Percentiles rank a stretch among this genome's conserved stretches.
Evolutionary conservation across 805 yeast genomes (phyloP).

Genomic region (Pichia sporocuriosa): DNA sequence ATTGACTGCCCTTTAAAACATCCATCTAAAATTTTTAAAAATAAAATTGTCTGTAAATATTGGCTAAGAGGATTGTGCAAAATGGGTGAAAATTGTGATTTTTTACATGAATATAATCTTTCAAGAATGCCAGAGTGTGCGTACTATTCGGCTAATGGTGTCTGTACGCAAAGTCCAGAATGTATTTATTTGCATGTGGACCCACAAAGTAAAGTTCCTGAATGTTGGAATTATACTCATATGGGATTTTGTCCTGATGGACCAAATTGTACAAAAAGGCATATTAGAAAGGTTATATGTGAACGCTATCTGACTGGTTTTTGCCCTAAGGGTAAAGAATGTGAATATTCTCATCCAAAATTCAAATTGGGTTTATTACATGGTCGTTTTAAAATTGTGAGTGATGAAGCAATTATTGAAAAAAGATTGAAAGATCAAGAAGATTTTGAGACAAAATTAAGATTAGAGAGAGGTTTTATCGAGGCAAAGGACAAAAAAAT

Average conservation of each 20-base stretch:
- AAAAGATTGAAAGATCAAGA: conserved; percentile 19
- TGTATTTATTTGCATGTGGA: conserved; percentile 90
- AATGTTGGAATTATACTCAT: conserved; percentile 70
- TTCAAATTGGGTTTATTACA: conserved; percentile 44
- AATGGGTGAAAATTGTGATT: conserved; percentile 94
- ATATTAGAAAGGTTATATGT: conserved; percentile 69
- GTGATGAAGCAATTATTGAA: conserved; percentile 33
- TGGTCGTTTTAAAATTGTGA: conserved; percentile 38
- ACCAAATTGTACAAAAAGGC: conserved; percentile 76
- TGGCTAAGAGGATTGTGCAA: conserved; percentile 97
- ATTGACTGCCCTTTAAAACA: conserved; percentile 83
- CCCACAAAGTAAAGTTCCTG: conserved; percentile 82
- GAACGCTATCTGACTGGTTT: conserved; percentile 81
- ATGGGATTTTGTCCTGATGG: conserved; percentile 92
- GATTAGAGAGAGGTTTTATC: conserved; percentile 6
- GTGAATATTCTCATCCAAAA: conserved; percentile 79
- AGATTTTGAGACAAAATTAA: conserved; percentile 4
- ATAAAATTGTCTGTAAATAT: conserved; percentile 92
- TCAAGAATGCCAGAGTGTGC: conserved; percentile 96
- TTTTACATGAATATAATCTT: conserved; percentile 87
- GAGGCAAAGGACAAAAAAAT: conserved; percentile 1
- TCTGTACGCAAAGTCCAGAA: conserved; percentile 89
- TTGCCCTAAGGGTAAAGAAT: conserved; percentile 81
- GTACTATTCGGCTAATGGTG: conserved; percentile 74
- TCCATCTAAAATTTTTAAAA: conserved; percentile 49